Base-by-base conservation (phyloP, 306 rosid species). In the Gastrolobium villosum region DNA sequence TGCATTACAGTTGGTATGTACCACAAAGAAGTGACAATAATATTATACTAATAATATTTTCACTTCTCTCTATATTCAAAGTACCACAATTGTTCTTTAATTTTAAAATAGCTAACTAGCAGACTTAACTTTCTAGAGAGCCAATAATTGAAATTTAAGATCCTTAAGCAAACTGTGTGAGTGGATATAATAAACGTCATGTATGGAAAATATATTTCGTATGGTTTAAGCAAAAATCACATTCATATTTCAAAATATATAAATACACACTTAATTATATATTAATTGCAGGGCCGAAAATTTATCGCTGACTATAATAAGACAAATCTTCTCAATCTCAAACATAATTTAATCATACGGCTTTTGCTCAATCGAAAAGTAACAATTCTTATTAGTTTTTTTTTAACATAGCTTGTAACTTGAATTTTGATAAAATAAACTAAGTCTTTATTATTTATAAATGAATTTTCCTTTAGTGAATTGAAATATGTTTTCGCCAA, bases 171-270 rank as follows among this genome's bases (percentile, higher is more conserved):
- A 74, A 32, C 4, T 5, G 45, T 43, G 20, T 26, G 6, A 43
- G 53, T 53, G 34, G 37, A 6, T 3, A 6, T 43, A 59, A 41
- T 9, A 52, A 10, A 13, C 66, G 26, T 14, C 48, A 54, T 43
- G 14, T n/a, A 36, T 5, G 32, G n/a, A 39, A 55, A 61, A 5
- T 31, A 28, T 6, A 71, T 46, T 54, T 30, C 39, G 39, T 82
- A 54, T 30, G 61, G 37, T 65, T 77, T 77, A 77, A 77, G 78
- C 70, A 55, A 65, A 45, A 62, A 9, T 28, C 28, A 15, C 77
- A 35, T 54, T 70, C 46, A 53, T 43, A 53, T 37, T 28, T 31
- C 65, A 31, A 39, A 49, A 59, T 46, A 44, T 43, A 30, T 14
- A 36, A 45, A 31, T 50, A 14, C 32, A 15, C 44, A 13, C 2